phyloP scores from a whole-genome alignment of 2,329 filamentous ascomycete genomes.

The Calonectria honghensis region DNA sequence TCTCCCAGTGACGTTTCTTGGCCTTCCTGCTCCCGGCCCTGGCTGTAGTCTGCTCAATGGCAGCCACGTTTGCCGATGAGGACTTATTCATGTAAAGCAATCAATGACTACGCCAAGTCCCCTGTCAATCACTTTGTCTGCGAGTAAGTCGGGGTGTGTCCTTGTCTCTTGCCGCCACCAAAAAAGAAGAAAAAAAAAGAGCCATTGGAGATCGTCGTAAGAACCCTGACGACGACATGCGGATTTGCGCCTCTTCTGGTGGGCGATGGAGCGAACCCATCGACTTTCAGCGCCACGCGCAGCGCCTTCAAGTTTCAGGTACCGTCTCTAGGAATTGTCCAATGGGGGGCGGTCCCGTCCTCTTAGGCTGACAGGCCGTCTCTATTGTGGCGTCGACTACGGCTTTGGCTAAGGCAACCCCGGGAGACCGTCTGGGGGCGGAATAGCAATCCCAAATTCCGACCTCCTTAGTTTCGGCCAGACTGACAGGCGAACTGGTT shows the following conservation, averaged over 20 bases:
- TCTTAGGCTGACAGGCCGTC: constrained; percentile 46
- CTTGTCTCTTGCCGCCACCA: neutral
- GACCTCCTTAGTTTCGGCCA: constrained; percentile 32
- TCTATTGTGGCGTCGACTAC: constrained; percentile 47
- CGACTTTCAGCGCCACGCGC: constrained; percentile 50
- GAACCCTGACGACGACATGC: constrained; percentile 30
- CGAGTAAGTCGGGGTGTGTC: neutral
- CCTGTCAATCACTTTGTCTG: neutral
- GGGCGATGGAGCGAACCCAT: constrained; percentile 38
- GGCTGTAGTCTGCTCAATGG: neutral
- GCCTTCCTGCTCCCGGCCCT: neutral
- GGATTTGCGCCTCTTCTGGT: constrained; percentile 23
- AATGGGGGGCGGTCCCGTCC: constrained; percentile 50
- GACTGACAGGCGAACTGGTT: constrained; percentile 22
- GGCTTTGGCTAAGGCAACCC: constrained; percentile 38
- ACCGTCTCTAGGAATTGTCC: constrained; percentile 45
- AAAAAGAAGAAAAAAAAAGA: neutral
- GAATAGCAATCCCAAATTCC: constrained; percentile 41
- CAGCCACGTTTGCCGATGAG: neutral
- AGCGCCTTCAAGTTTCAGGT: constrained; percentile 52
- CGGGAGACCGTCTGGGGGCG: constrained; percentile 35
- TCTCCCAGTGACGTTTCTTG: constrained; percentile 7
- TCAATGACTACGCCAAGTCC: neutral
- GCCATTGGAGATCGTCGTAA: constrained; percentile 7
- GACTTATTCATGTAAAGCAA: neutral